phyloP scores from a whole-genome alignment of 169 alveolate genomes.

The Plasmodium yoelii region DNA sequence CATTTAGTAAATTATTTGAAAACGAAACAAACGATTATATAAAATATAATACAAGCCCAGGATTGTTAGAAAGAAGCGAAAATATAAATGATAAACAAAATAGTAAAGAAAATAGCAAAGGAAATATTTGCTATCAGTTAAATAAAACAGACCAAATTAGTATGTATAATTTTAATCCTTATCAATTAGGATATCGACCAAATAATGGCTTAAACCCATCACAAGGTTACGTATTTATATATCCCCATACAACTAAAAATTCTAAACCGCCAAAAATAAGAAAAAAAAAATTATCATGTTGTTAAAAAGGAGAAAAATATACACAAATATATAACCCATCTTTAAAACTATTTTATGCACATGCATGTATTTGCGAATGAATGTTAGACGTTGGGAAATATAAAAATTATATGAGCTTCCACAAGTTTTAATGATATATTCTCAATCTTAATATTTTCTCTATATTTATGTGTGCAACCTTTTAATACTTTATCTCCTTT shows the following conservation, averaged over 20 bases:
- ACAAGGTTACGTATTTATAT: constrained; percentile 46
- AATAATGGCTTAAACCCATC: constrained; percentile 64
- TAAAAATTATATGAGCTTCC: background rate
- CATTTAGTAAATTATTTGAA: too few relatives aligned
- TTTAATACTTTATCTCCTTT: background rate
- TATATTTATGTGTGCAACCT: background rate
- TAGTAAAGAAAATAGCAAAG: background rate
- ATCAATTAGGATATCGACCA: constrained; percentile 24
- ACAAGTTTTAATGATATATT: background rate
- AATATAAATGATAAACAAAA: background rate
- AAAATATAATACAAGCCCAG: too few relatives aligned
- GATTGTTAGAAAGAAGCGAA: background rate
- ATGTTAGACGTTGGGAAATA: too few relatives aligned
- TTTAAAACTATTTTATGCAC: background rate
- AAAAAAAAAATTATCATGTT: constrained; percentile 39
- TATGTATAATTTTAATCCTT: constrained; percentile 51
- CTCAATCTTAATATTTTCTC: background rate
- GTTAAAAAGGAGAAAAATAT: background rate
- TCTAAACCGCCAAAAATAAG: constrained; percentile 40
- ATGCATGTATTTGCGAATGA: background rate
- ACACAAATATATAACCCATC: background rate
- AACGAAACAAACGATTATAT: too few relatives aligned
- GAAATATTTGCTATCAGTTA: background rate
- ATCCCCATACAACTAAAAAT: constrained; percentile 25
- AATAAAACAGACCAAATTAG: constrained; percentile 22